Conservation (phyloP, 2,329 filamentous ascomycete species). For the Eutypa lata region DNA sequence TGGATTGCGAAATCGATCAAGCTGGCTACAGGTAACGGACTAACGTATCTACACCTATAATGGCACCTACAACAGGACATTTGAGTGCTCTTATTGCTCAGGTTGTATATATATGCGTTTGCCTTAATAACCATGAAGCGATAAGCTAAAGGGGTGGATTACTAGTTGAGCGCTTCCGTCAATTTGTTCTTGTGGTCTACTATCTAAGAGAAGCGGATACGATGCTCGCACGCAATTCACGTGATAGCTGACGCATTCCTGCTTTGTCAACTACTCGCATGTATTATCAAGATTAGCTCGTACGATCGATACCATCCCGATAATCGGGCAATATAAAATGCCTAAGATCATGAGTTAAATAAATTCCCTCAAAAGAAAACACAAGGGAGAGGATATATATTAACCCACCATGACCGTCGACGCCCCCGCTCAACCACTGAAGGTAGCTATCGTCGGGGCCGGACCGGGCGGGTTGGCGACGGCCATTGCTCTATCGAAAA, state of each 20-base stretch:
- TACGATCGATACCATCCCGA: too few species aligned
- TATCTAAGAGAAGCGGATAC: neutral
- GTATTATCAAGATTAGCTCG: neutral
- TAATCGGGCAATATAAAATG: neutral
- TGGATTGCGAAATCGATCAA: too few species aligned
- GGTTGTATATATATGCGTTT: too few species aligned
- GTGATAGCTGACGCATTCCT: constrained; percentile 18
- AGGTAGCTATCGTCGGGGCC: constrained; percentile 22
- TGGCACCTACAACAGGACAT: too few species aligned
- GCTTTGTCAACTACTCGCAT: neutral
- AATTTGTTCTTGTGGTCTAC: too few species aligned
- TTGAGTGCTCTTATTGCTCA: too few species aligned
- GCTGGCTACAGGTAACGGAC: too few species aligned
- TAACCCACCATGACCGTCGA: constrained; percentile 16
- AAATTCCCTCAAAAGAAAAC: neutral
- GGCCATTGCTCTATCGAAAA: constrained; percentile 40
- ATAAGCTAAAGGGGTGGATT: too few species aligned
- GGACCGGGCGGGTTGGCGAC: constrained; percentile 32
- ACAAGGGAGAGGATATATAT: too few species aligned
- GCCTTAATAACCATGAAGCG: too few species aligned
- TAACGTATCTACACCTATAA: too few species aligned
- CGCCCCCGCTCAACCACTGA: constrained; percentile 10
- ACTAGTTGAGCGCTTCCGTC: too few species aligned
- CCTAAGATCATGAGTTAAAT: neutral
- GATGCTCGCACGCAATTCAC: constrained; percentile 23